Percentiles rank a stretch among this genome's conserved stretches.
These are phyloP conservation scores for Globisporangium cederbergense DNA, from an alignment of 352 stramenopile species.

Conservation along the genomic window DNA sequence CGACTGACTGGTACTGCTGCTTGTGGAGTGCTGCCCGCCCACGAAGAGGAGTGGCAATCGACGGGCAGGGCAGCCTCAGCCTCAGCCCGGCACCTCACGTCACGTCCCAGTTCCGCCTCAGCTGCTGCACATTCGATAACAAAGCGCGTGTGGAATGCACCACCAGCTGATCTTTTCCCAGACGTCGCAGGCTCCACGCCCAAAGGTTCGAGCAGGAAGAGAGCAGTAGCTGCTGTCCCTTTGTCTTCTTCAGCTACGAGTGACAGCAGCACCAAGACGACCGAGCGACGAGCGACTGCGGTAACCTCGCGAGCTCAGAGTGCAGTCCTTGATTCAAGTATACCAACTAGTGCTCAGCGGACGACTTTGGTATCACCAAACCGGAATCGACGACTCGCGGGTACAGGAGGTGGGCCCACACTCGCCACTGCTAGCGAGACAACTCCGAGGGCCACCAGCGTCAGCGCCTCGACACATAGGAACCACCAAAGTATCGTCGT, in stretches of 20 bases:
- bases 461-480: not conserved
- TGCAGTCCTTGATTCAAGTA: not conserved
- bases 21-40: not conserved
- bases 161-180: conserved; percentile 25
- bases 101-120: conserved; percentile 1
- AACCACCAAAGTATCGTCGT: not conserved
- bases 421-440: not conserved
- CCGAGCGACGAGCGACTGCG: not conserved
- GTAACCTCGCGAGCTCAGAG: not conserved
- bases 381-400: conserved; percentile 2
- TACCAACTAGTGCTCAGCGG: not conserved
- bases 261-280: not conserved
- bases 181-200: not conserved
- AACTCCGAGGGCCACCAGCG: not conserved
- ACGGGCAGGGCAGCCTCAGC: not conserved
- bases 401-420: not conserved
- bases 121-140: not conserved
- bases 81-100: not conserved
- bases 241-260: not conserved
- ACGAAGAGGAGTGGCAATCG: not conserved
- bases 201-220: conserved; percentile 2
- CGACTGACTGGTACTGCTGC: not conserved
- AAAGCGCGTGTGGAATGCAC: conserved; percentile 22
- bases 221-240: not conserved
- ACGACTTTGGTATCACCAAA: conserved; percentile 1